Base-by-base conservation (phyloP, 495 filamentous ascomycete species). In the Sabuloglossum arenarium region DNA sequence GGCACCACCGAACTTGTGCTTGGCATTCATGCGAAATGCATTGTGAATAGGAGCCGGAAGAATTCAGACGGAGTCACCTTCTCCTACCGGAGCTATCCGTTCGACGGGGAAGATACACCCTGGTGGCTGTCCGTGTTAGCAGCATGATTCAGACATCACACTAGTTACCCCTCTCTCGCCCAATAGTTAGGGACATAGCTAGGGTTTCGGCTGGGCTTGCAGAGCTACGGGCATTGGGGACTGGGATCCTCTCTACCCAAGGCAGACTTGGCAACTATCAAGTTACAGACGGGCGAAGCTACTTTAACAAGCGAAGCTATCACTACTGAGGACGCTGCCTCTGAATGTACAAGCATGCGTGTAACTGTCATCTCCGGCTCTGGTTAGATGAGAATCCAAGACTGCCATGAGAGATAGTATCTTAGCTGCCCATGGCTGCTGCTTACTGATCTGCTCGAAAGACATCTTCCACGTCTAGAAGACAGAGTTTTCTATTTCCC, bases 321-420 rank as follows among this genome's bases (percentile, higher is more conserved):
- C n/a, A n/a, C n/a, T n/a, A n/a, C n/a, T n/a, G n/a, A n/a, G n/a
- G n/a, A n/a, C n/a, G n/a, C n/a, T n/a, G n/a, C n/a, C n/a, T n/a
- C n/a, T n/a, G n/a, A n/a, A n/a, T n/a, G n/a, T n/a, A n/a, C n/a
- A n/a, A n/a, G n/a, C n/a, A n/a, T n/a, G n/a, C n/a, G n/a, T n/a
- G n/a, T n/a, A n/a, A n/a, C n/a, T n/a, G n/a, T n/a, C n/a, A n/a
- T n/a, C n/a, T n/a, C n/a, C n/a, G n/a, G n/a, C n/a, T n/a, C n/a
- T n/a, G n/a, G n/a, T n/a, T n/a, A n/a, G n/a, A n/a, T n/a, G n/a
- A n/a, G n/a, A n/a, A 57, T 73, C 70, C 10, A 73, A 59, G 14
- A 70, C 58, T 43, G 66, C 61, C 61, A 76, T 72, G 10, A 74
- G 64, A 8, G 65, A 69, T 19, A 76, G 64, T 25, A 74, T 60